phyloP scores from a whole-genome alignment of 805 yeast genomes.

The Candida oleophila region DNA sequence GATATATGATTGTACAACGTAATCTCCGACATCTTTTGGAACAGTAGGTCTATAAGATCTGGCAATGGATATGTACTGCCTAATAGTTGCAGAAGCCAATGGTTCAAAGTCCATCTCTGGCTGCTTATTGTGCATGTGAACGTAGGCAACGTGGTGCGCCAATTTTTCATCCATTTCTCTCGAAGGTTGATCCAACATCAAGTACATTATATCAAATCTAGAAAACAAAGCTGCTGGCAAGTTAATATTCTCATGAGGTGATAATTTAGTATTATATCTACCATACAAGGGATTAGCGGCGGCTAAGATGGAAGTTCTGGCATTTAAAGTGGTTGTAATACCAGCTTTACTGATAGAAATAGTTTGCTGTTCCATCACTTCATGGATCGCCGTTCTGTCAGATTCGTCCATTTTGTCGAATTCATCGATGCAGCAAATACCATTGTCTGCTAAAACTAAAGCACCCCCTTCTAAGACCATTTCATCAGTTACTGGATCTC shows the following conservation, averaged over 20 bases:
- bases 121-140: slow-evolving; percentile 88
- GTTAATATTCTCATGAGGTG: slow-evolving; percentile 94
- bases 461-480: slow-evolving; percentile 99
- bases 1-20: slow-evolving; percentile 82
- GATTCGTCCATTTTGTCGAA: slow-evolving; percentile 98
- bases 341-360: slow-evolving; percentile 98
- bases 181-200: slow-evolving; percentile 81
- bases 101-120: slow-evolving; percentile 79
- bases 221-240: slow-evolving; percentile 95
- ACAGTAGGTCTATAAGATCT: slow-evolving; percentile 82
- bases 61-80: slow-evolving; percentile 87
- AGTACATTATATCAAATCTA: slow-evolving; percentile 86
- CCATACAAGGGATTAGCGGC: slow-evolving; percentile 99
- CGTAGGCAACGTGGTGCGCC: slow-evolving; percentile 93
- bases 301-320: slow-evolving; percentile 91
- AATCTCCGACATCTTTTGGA: slow-evolving; percentile 79
- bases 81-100: slow-evolving; percentile 71
- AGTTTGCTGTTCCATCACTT: slow-evolving; percentile 99
- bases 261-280: slow-evolving; percentile 82
- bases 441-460: slow-evolving; percentile 92
- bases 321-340: slow-evolving; percentile 91
- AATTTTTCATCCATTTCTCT: slow-evolving; percentile 78
- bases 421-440: slow-evolving; percentile 98
- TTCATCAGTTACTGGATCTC: slow-evolving; percentile 98
- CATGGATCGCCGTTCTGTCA: slow-evolving; percentile 97